phyloP scores from a whole-genome alignment of 352 stramenopile genomes.

The Phytophthora lateralis region DNA sequence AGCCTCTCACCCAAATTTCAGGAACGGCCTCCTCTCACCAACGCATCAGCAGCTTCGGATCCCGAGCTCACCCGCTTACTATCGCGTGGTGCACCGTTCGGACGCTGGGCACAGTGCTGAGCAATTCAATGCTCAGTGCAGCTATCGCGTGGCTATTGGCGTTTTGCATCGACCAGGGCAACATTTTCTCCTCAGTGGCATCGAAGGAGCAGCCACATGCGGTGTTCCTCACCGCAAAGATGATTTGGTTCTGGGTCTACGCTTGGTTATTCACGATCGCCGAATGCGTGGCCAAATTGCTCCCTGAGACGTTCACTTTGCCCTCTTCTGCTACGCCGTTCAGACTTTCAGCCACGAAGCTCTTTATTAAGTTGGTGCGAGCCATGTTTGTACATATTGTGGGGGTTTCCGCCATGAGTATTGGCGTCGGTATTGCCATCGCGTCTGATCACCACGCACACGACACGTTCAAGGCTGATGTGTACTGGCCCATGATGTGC shows the following conservation, averaged over 20 bases:
- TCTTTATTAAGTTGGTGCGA: slow-evolving; percentile 16
- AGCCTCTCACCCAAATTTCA: slow-evolving; percentile 8
- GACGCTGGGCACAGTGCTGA: slow-evolving; percentile 30
- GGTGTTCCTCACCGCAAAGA: slow-evolving; percentile 22
- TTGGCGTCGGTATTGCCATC: slow-evolving; percentile 10
- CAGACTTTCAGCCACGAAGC: slow-evolving; percentile 4
- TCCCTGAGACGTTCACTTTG: slow-evolving; percentile 16
- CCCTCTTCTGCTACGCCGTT: background rate
- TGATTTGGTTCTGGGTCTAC: slow-evolving; percentile 31
- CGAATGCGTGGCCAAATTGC: slow-evolving; percentile 23
- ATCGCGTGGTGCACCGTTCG: slow-evolving; percentile 10
- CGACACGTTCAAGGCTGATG: slow-evolving; percentile 15
- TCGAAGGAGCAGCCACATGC: slow-evolving; percentile 12
- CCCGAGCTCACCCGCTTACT: background rate
- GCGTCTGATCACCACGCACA: slow-evolving; percentile 2
- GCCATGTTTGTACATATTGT: slow-evolving; percentile 19
- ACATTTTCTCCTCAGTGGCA: slow-evolving; percentile 7
- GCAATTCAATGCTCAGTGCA: slow-evolving; percentile 26
- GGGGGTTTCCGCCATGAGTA: slow-evolving; percentile 7
- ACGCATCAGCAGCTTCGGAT: slow-evolving; percentile 12
- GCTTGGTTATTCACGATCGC: slow-evolving; percentile 27
- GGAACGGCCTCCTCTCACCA: background rate
- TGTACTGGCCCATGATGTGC: slow-evolving; percentile 32
- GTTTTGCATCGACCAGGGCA: slow-evolving; percentile 13
- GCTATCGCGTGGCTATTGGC: slow-evolving; percentile 24